phyloP scores from a whole-genome alignment of 2,329 filamentous ascomycete species.

The Drechslerella stenobrocha region DNA sequence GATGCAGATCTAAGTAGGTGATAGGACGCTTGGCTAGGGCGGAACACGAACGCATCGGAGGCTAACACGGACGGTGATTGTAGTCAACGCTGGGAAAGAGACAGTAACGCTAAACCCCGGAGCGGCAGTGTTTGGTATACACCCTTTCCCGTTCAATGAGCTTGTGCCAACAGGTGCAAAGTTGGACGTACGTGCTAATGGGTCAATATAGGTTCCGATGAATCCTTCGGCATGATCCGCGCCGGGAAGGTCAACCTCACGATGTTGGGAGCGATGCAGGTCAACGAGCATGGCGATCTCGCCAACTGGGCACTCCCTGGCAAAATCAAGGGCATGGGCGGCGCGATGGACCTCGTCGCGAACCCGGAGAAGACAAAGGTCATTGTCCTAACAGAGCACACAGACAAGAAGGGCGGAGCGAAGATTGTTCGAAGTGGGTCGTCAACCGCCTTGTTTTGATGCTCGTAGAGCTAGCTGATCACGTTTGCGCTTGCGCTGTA shows the following conservation, averaged over 20 bases:
- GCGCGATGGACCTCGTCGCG: constrained; percentile 73
- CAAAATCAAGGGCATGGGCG: constrained; percentile 87
- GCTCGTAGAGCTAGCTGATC: background rate
- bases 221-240: constrained; percentile 85
- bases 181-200: constrained; percentile 5
- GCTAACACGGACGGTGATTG: background rate
- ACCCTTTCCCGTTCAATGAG: background rate
- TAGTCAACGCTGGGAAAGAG: constrained; percentile 80
- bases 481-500: constrained; percentile 12
- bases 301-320: constrained; percentile 91
- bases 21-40: background rate
- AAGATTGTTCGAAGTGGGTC: constrained; percentile 64
- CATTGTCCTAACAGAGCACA: constrained; percentile 71
- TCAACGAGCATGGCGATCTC: constrained; percentile 75
- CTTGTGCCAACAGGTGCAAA: background rate
- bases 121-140: constrained; percentile 68
- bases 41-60: no score
- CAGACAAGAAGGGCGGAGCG: constrained; percentile 68
- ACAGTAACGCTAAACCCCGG: constrained; percentile 79
- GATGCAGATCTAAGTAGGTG: constrained; percentile 60
- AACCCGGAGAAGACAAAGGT: constrained; percentile 74
- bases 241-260: constrained; percentile 82
- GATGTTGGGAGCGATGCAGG: constrained; percentile 79
- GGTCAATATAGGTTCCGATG: constrained; percentile 62
- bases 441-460: background rate